These are phyloP conservation scores for Dissoconium aciculare DNA, from an alignment of 2,329 filamentous ascomycete genomes.

Conservation along the genomic window DNA sequence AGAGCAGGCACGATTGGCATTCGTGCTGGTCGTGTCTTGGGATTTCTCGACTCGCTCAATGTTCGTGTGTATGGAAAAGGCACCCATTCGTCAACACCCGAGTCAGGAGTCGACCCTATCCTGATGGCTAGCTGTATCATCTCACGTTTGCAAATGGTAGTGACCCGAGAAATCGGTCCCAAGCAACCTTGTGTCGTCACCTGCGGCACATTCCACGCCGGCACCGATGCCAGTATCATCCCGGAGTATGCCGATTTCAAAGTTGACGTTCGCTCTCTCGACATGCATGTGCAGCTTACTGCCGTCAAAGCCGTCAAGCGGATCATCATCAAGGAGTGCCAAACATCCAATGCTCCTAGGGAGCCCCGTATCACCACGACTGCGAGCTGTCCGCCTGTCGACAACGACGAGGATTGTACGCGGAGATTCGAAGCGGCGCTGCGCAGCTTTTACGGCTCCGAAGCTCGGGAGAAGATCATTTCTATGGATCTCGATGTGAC, in stretches of 20 bases:
- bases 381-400: slow-evolving; percentile 33
- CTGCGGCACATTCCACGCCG: slow-evolving; percentile 43
- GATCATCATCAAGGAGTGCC: slow-evolving; percentile 42
- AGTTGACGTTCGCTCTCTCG: slow-evolving; percentile 39
- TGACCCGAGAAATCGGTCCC: slow-evolving; percentile 40
- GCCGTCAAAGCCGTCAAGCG: slow-evolving; percentile 36
- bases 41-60: slow-evolving; percentile 26
- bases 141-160: slow-evolving; percentile 44
- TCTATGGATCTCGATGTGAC: slow-evolving; percentile 32
- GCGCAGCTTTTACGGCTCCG: slow-evolving; percentile 26
- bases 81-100: slow-evolving; percentile 43
- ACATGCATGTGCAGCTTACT: slow-evolving; percentile 31
- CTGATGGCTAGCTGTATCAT: slow-evolving; percentile 43
- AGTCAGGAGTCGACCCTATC: slow-evolving; percentile 43
- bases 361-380: slow-evolving; percentile 31
- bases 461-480: slow-evolving; percentile 25
- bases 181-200: slow-evolving; percentile 42
- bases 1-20: slow-evolving; percentile 29
- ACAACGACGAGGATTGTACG: slow-evolving; percentile 37
- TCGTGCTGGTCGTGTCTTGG: slow-evolving; percentile 28
- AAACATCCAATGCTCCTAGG: slow-evolving; percentile 32
- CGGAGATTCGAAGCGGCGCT: slow-evolving; percentile 32
- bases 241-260: slow-evolving; percentile 39
- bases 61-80: slow-evolving; percentile 44
- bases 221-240: slow-evolving; percentile 47